phyloP scores from a whole-genome alignment of 2,329 filamentous ascomycete species.

The Nigrospora sphaerica region DNA sequence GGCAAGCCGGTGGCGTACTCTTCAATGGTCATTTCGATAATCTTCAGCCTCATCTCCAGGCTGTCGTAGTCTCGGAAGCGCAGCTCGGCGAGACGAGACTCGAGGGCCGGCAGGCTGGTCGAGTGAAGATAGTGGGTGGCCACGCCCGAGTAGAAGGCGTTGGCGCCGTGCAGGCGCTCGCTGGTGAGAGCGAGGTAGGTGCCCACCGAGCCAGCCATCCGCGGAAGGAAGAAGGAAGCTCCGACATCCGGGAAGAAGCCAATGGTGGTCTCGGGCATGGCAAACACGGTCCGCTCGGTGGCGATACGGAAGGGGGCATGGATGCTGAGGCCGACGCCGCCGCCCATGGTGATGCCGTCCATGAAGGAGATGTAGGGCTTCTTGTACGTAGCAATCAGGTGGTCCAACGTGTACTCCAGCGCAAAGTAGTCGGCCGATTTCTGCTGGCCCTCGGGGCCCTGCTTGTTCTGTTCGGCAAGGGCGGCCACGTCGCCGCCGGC shows the following conservation, averaged over 20 bases:
- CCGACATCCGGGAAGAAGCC: slow-evolving; percentile 99
- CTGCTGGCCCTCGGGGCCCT: slow-evolving; percentile 62
- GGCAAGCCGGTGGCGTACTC: slow-evolving; percentile 87
- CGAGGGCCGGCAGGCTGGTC: slow-evolving; percentile 71
- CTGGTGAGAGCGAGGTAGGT: slow-evolving; percentile 93
- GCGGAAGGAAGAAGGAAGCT: slow-evolving; percentile 89
- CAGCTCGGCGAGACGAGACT: slow-evolving; percentile 81
- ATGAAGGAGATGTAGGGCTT: slow-evolving; percentile 95
- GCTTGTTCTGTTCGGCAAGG: slow-evolving; percentile 66
- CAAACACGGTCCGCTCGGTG: slow-evolving; percentile 90
- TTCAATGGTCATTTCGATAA: slow-evolving; percentile 83
- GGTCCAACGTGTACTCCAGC: slow-evolving; percentile 93
- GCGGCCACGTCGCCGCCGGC: slow-evolving; percentile 85
- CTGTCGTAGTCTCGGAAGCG: slow-evolving; percentile 73
- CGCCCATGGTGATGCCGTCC: slow-evolving; percentile 98
- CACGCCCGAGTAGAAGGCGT: slow-evolving; percentile 84
- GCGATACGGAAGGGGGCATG: slow-evolving; percentile 96
- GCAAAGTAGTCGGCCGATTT: slow-evolving; percentile 80
- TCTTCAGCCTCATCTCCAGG: slow-evolving; percentile 53
- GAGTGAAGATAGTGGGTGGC: slow-evolving; percentile 97
- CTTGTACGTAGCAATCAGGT: slow-evolving; percentile 84
- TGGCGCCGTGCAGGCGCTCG: slow-evolving; percentile 71
- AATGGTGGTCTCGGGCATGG: slow-evolving; percentile 98
- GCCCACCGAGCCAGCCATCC: slow-evolving; percentile 78
- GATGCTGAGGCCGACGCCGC: slow-evolving; percentile 86